Evolutionary conservation across 331 rosid genomes (phyloP), one percentile per base, ranked within the genome.

Genomic region (Prunus yedoensis): DNA sequence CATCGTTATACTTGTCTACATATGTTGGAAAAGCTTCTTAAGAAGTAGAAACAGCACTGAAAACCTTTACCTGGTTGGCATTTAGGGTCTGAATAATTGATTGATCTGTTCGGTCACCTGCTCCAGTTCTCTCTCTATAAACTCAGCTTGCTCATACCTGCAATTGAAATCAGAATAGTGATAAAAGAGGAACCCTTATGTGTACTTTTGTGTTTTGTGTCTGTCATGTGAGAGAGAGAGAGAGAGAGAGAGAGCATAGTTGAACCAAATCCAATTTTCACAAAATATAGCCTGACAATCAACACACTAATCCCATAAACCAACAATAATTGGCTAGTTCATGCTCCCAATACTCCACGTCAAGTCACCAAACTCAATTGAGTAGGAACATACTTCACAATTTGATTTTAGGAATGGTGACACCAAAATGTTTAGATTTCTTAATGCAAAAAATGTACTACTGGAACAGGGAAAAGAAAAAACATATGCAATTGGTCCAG

Each of bases 71-170:
- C 96, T 92, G 99, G 93, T 77, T 94, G 16, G 93, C 88, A 79
- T 94, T 94, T 73, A 94, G 88, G 79, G 97, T 83, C 79, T 89
- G 88, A 79, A 94, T 94, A 71, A 90, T 85, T 78, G 96, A 85
- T 83, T 94, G 77, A 92, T 94, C 74, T 94, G 97, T 62, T 92
- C 97, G 52, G 97, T 89, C 96, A 92, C 93, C 85, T 92, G 97
- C 86, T 94, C 97, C 51, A 92, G 81, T 74, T 90, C 99, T 85
- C 95, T 88, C 85, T 94, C 99, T 73, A 94, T 83, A 77, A 87
- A 78, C 88, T 94, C 99, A 80, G 95, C 86, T 74, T 92, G 99
- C 80, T 90, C 99, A 65, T 94, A 94, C 96, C 99, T 94, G 81
- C 74, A 80, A 77, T 50, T 28, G 2, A 65, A 71, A 59, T 46